phyloP scores from a whole-genome alignment of 2,329 filamentous ascomycete genomes.

The Fusarium oligoseptatum region DNA sequence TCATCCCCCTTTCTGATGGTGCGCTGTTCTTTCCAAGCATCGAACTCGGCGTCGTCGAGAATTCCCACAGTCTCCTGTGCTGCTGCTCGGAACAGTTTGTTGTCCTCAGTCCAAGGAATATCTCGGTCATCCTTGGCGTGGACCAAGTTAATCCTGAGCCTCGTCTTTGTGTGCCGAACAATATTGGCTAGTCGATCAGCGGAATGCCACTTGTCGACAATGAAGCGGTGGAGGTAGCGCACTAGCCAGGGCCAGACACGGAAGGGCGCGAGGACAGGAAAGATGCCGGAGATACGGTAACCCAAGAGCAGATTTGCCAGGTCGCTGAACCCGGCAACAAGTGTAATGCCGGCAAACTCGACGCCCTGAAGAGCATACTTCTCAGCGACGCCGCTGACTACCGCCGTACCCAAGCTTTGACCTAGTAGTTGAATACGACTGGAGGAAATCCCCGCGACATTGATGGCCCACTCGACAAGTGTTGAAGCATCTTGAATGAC shows the following conservation, averaged over 20 bases:
- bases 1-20: constrained; percentile 59
- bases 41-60: constrained; percentile 55
- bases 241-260: constrained; percentile 74
- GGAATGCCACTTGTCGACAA: constrained; percentile 88
- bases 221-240: constrained; percentile 69
- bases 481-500: constrained; percentile 84
- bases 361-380: constrained; percentile 71
- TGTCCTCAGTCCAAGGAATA: constrained; percentile 81
- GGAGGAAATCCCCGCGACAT: constrained; percentile 73
- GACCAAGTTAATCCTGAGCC: constrained; percentile 77
- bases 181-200: constrained; percentile 73
- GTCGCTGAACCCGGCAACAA: constrained; percentile 84
- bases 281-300: constrained; percentile 82
- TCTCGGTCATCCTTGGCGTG: constrained; percentile 87
- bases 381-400: constrained; percentile 80
- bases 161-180: constrained; percentile 63
- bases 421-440: constrained; percentile 84
- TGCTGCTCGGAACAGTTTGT: constrained; percentile 72
- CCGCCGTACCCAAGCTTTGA: constrained; percentile 90
- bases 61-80: constrained; percentile 63
- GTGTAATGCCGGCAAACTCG: constrained; percentile 83
- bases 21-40: constrained; percentile 60
- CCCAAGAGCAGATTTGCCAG: constrained; percentile 79
- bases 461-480: constrained; percentile 78
- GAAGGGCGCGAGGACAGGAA: constrained; percentile 85